Percentiles rank a stretch among this genome's conserved stretches.
These are phyloP conservation scores for Arctium lappa DNA, from an alignment of 129 eudicot species.

Conservation along the genomic window DNA sequence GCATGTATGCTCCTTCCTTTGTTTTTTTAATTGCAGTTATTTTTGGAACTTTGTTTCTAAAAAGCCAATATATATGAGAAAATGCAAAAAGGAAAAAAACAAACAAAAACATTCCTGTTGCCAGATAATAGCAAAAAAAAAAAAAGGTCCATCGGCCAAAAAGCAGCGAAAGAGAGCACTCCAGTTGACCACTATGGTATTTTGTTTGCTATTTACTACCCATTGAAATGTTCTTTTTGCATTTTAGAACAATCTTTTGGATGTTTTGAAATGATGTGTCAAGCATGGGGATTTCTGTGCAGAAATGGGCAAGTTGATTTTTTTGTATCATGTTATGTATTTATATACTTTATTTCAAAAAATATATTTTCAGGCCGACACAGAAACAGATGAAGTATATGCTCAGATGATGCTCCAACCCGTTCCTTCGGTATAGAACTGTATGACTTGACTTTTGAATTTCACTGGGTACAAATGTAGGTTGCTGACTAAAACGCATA, in stretches of 20 bases:
- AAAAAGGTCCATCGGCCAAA: not conserved
- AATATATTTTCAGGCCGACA: constrained; percentile 64
- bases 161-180: not conserved
- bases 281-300: not conserved
- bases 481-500: not conserved
- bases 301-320: not conserved
- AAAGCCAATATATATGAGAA: not conserved
- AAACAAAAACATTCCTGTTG: not conserved
- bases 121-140: not conserved
- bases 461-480: not conserved
- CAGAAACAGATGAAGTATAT: constrained; percentile 97
- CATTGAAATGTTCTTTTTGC: not conserved
- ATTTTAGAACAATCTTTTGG: not conserved
- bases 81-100: not conserved
- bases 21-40: not conserved
- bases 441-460: not conserved
- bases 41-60: not conserved
- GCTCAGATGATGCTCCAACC: constrained; percentile 99
- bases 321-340: constrained; percentile 11
- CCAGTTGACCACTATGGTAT: not conserved
- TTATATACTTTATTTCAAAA: not conserved
- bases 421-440: constrained; percentile 67
- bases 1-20: constrained; percentile 47
- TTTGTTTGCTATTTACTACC: not conserved
- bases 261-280: not conserved